Percentiles rank a stretch among this genome's conserved stretches.
These are phyloP conservation scores for Boletus rex-veris DNA, from an alignment of 768 basidiomycete species.

Conservation along the genomic window DNA sequence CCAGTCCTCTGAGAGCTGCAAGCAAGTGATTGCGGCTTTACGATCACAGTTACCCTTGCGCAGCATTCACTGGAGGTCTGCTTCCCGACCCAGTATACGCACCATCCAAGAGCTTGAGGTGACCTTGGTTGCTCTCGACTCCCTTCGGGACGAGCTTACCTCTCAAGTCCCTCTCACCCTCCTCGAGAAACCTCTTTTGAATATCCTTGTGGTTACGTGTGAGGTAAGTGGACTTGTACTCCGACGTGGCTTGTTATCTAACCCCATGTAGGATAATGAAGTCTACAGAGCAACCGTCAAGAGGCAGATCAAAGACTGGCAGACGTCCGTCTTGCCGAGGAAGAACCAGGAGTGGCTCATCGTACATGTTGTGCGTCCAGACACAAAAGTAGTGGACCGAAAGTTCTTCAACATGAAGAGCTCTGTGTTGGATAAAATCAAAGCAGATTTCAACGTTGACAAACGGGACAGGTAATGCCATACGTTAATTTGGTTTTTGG, in stretches of 20 bases:
- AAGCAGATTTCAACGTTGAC: constrained; percentile 86
- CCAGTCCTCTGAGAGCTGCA: constrained; percentile 70
- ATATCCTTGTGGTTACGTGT: constrained; percentile 82
- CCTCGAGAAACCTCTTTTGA: constrained; percentile 82
- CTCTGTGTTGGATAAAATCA: constrained; percentile 85
- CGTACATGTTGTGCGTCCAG: constrained; percentile 77
- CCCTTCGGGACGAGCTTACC: constrained; percentile 65
- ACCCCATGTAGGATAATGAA: constrained; percentile 50
- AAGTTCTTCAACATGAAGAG: constrained; percentile 83
- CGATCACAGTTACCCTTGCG: constrained; percentile 77
- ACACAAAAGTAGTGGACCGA: constrained; percentile 53
- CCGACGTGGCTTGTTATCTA: constrained; percentile 5
- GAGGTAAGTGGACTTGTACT: constrained; percentile 55
- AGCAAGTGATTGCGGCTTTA: constrained; percentile 61
- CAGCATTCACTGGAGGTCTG: constrained; percentile 90
- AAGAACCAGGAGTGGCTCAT: constrained; percentile 95
- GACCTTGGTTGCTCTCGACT: constrained; percentile 63
- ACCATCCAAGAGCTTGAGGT: constrained; percentile 91
- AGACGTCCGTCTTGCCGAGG: constrained; percentile 53
- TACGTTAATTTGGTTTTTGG: constrained; percentile 3
- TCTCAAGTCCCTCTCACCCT: constrained; percentile 76
- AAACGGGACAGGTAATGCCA: constrained; percentile 68
- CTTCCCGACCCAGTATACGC: constrained; percentile 63
- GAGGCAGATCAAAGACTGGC: constrained; percentile 94
- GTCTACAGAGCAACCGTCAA: constrained; percentile 72